phyloP scores from a whole-genome alignment of 2,329 filamentous ascomycete genomes.

The Ascochyta viciae-villosae region DNA sequence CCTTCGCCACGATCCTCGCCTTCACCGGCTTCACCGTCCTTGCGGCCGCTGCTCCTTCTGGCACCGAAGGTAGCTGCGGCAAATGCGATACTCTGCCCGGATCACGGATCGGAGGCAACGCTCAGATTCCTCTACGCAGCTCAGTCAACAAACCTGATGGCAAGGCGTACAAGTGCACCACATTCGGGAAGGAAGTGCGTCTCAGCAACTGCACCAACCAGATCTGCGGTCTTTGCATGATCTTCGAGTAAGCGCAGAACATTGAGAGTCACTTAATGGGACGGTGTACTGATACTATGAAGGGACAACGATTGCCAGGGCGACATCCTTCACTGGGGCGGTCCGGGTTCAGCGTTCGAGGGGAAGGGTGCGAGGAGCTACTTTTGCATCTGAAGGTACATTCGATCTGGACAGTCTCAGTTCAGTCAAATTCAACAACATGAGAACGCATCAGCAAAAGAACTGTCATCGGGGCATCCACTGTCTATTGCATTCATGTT shows the following conservation, averaged over 20 bases:
- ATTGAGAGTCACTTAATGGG: background rate
- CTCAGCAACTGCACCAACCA: constrained; percentile 6
- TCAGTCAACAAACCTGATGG: background rate
- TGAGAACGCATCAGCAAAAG: background rate
- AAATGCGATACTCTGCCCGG: constrained; percentile 7
- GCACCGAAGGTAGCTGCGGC: constrained; percentile 1
- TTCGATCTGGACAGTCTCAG: background rate
- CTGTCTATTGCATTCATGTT: too few species aligned
- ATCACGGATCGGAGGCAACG: background rate
- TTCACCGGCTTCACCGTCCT: background rate
- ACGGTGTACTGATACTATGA: background rate
- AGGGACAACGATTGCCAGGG: constrained; percentile 8
- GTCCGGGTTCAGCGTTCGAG: background rate
- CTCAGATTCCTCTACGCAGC: constrained; percentile 6
- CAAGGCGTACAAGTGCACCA: constrained; percentile 9
- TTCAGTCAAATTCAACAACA: background rate
- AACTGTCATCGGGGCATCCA: background rate
- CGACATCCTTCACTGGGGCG: constrained; percentile 1
- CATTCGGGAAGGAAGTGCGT: constrained; percentile 4
- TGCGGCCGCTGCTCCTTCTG: background rate
- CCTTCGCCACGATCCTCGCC: background rate
- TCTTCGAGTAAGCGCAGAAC: constrained; percentile 4
- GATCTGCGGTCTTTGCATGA: constrained; percentile 5
- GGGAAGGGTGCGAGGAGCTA: constrained; percentile 7
- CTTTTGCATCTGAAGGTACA: constrained; percentile 4